Percentiles rank a stretch among this genome's conserved stretches.
These are phyloP conservation scores for Ogataea polymorpha DNA, from an alignment of 805 yeast genomes.

Conservation along the genomic window DNA sequence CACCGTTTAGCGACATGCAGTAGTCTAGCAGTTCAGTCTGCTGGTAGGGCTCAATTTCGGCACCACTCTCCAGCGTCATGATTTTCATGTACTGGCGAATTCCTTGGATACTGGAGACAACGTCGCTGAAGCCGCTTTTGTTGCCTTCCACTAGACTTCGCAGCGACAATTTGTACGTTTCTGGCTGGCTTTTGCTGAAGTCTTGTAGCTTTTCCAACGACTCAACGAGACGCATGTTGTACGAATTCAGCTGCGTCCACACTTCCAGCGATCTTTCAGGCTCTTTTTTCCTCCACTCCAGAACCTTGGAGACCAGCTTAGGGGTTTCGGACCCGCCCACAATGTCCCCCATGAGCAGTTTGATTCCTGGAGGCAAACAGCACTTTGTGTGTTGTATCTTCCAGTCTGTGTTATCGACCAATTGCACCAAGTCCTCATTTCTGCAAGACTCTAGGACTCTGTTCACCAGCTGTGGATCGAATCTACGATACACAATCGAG, in stretches of 20 bases:
- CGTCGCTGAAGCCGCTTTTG: slow-evolving; percentile 23
- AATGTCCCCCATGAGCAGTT: slow-evolving; percentile 89
- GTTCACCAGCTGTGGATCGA: slow-evolving; percentile 52
- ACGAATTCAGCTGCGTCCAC: slow-evolving; percentile 53
- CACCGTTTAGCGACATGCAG: slow-evolving; percentile 61
- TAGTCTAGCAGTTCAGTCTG: slow-evolving; percentile 71
- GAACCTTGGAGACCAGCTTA: slow-evolving; percentile 73
- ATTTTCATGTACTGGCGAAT: slow-evolving; percentile 58
- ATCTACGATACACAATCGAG: slow-evolving; percentile 77
- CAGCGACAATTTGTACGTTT: slow-evolving; percentile 33
- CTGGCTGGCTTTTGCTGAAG: slow-evolving; percentile 31
- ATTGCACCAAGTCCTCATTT: slow-evolving; percentile 25
- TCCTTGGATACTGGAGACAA: slow-evolving; percentile 39
- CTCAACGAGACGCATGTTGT: slow-evolving; percentile 56
- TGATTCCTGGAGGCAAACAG: slow-evolving; percentile 63
- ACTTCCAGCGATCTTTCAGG: slow-evolving; percentile 49
- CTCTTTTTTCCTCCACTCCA: slow-evolving; percentile 59
- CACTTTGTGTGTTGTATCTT: slow-evolving; percentile 51
- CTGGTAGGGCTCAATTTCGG: slow-evolving; percentile 80
- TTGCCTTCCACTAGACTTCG: slow-evolving; percentile 16
- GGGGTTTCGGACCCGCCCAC: slow-evolving; percentile 94
- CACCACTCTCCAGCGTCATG: slow-evolving; percentile 66
- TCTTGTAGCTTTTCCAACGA: slow-evolving; percentile 42
- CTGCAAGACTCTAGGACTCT: slow-evolving; percentile 15
- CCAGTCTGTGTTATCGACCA: slow-evolving; percentile 56